These are phyloP conservation scores for Trametes sanguinea DNA, from an alignment of 768 basidiomycete species.

Conservation along the genomic window DNA sequence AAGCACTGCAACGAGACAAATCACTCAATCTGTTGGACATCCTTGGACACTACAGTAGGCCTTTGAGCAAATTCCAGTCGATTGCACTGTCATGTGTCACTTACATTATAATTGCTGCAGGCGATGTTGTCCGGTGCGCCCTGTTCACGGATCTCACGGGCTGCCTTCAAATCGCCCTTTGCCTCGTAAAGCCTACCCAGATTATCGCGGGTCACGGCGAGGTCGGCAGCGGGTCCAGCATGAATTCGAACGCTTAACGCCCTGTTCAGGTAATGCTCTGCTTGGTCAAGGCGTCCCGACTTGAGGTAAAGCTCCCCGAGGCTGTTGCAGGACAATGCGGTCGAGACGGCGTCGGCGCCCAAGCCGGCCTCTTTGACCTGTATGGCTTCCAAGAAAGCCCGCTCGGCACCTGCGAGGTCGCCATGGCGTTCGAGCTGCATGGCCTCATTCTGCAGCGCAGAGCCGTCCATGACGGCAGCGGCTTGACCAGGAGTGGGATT, in stretches of 20 bases:
- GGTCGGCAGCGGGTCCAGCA: conserved; percentile 33
- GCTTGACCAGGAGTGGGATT: conserved; percentile 11
- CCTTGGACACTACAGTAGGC: neutral
- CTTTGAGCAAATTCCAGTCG: neutral
- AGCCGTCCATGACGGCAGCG: conserved; percentile 18
- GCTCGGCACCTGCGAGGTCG: conserved; percentile 34
- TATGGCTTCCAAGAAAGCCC: conserved; percentile 35
- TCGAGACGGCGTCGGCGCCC: conserved; percentile 28
- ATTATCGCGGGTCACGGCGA: conserved; percentile 41
- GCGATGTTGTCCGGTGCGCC: conserved; percentile 31
- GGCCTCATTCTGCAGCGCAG: conserved; percentile 28
- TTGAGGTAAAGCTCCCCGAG: conserved; percentile 41
- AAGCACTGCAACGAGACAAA: conserved; percentile 5
- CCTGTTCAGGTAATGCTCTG: conserved; percentile 39
- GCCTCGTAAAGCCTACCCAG: conserved; percentile 40
- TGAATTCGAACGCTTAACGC: conserved; percentile 34
- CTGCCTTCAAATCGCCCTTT: conserved; percentile 34
- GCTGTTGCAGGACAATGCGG: conserved; percentile 35
- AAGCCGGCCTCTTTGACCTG: conserved; percentile 29
- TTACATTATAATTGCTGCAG: conserved; percentile 34
- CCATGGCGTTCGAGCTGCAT: conserved; percentile 26
- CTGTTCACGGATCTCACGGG: conserved; percentile 33
- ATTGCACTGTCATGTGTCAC: neutral
- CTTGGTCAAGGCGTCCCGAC: conserved; percentile 38
- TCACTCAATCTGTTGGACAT: neutral